Evolutionary conservation across 768 basidiomycete genomes (phyloP).

Genomic region (Termitomyces sp.): DNA sequence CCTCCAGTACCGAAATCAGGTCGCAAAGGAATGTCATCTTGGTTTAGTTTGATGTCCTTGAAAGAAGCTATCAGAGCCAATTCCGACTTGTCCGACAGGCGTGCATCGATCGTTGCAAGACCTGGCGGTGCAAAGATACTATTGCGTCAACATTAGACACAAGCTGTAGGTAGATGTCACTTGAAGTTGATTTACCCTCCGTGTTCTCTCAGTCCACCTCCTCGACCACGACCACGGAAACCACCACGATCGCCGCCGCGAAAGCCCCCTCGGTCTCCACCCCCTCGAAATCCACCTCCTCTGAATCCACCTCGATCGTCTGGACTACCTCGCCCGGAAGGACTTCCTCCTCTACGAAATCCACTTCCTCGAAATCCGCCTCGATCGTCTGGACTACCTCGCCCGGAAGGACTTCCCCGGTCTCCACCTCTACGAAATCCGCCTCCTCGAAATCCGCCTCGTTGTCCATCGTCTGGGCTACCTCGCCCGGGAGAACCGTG

Average conservation of each 20-base stretch:
- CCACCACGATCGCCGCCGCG: neutral
- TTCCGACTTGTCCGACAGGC: slow-evolving; percentile 35
- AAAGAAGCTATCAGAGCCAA: slow-evolving; percentile 35
- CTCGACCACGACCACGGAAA: slow-evolving; percentile 8
- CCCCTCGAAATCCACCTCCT: slow-evolving; percentile 10
- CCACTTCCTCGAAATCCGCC: slow-evolving; percentile 15
- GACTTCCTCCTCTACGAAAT: slow-evolving; percentile 3
- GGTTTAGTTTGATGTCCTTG: slow-evolving; percentile 23
- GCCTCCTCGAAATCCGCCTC: slow-evolving; percentile 18
- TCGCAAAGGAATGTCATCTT: slow-evolving; percentile 47
- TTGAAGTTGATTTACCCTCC: slow-evolving; percentile 26
- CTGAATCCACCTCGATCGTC: slow-evolving; percentile 11
- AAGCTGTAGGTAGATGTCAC: neutral
- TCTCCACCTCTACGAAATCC: neutral
- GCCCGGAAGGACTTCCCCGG: slow-evolving; percentile 17
- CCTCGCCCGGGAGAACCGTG: slow-evolving; percentile 22
- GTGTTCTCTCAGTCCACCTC: slow-evolving; percentile 27
- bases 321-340: slow-evolving; percentile 24
- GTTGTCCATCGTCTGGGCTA: slow-evolving; percentile 24
- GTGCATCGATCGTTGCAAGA: slow-evolving; percentile 35
- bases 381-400: slow-evolving; percentile 21
- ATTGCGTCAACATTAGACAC: slow-evolving; percentile 9
- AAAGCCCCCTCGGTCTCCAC: neutral
- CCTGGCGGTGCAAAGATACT: slow-evolving; percentile 37
- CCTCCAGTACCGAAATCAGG: slow-evolving; percentile 55